Conservation (phyloP, 805 yeast species). For the Candida oleophila region DNA sequence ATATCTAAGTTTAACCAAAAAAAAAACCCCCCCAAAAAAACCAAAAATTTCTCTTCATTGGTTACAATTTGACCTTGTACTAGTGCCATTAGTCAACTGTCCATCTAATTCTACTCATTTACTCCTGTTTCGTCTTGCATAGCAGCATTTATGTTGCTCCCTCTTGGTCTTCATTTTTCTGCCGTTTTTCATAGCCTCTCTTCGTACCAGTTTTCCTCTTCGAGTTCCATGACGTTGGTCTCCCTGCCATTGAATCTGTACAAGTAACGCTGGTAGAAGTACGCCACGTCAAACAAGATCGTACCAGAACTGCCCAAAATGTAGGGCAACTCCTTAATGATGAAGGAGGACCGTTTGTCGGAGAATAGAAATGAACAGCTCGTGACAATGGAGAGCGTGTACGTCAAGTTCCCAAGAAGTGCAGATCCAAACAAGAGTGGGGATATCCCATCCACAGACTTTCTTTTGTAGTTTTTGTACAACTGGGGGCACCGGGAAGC, state of each 20-base stretch:
- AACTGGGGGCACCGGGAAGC: conserved; percentile 84
- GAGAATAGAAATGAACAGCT: conserved; percentile 50
- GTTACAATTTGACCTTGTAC: too few species aligned
- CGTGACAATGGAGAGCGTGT: conserved; percentile 70
- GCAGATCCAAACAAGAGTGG: conserved; percentile 80
- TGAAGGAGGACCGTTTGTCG: conserved; percentile 42
- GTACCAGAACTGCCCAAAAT: conserved; percentile 87
- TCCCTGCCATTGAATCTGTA: conserved; percentile 24
- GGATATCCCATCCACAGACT: conserved; percentile 85
- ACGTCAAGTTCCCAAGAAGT: conserved; percentile 71
- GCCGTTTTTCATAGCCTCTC: not conserved
- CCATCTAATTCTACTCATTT: too few species aligned
- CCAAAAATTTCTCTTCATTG: too few species aligned
- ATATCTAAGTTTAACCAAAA: too few species aligned
- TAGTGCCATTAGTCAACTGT: too few species aligned
- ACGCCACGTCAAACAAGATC: conserved; percentile 67
- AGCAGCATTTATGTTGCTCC: too few species aligned
- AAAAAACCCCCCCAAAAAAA: too few species aligned
- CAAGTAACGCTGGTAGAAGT: conserved; percentile 58
- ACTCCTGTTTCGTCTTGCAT: too few species aligned
- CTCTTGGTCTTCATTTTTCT: not conserved
- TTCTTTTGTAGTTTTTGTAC: conserved; percentile 68
- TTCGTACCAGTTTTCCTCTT: conserved; percentile 14
- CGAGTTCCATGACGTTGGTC: conserved; percentile 19
- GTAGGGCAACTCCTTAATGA: conserved; percentile 74